These are phyloP conservation scores for Suhomyces bribrorum DNA, from an alignment of 1,139 yeast genomes.

Conservation along the genomic window DNA sequence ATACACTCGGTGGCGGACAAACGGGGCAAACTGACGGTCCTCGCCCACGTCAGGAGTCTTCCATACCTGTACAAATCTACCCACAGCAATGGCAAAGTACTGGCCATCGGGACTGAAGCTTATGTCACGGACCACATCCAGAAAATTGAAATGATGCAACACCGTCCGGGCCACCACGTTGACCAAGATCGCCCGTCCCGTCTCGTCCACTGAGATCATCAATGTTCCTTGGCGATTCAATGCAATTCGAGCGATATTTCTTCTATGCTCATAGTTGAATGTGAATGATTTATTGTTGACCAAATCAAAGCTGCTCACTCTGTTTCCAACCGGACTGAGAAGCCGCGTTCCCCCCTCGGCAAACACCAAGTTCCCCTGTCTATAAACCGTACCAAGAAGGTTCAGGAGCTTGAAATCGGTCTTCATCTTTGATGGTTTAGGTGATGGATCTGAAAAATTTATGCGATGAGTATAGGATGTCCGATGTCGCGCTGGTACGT, in stretches of 20 bases:
- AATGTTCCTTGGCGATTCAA: conserved; percentile 80
- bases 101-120: conserved; percentile 89
- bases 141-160: conserved; percentile 93
- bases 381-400: conserved; percentile 89
- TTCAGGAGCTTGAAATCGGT: conserved; percentile 69
- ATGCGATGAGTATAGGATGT: conserved; percentile 4
- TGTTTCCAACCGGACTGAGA: conserved; percentile 90
- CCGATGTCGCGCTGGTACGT: conserved; percentile 5
- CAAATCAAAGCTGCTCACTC: conserved; percentile 87
- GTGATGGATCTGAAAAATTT: conserved; percentile 10
- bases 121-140: conserved; percentile 70
- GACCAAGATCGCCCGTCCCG: conserved; percentile 90
- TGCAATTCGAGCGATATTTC: conserved; percentile 77
- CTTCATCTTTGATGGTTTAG: conserved; percentile 32
- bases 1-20: conserved; percentile 83
- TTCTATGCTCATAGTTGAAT: conserved; percentile 88
- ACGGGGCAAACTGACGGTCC: conserved; percentile 91
- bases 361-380: conserved; percentile 87
- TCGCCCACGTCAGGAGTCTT: conserved; percentile 77
- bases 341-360: conserved; percentile 83
- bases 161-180: conserved; percentile 83
- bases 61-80: conserved; percentile 90
- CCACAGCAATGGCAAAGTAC: conserved; percentile 82
- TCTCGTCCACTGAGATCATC: conserved; percentile 81
- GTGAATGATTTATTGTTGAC: conserved; percentile 85